Base-by-base conservation (phyloP, 805 yeast species). In the Yamadazyma ubonensis region DNA sequence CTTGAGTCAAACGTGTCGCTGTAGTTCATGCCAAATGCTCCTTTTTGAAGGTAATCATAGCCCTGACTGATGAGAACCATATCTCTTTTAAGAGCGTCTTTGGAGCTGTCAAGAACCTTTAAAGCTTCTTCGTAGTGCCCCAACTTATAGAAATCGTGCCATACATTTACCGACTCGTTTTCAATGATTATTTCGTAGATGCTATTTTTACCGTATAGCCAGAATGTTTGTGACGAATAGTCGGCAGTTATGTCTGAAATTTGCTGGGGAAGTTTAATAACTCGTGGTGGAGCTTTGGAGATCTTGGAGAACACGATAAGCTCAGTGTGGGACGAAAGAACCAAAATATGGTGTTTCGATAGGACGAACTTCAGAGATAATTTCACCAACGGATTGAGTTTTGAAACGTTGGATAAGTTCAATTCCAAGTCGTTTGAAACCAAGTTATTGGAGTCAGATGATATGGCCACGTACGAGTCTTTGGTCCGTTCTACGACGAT, bases 151-250 rank as follows among this genome's bases (percentile, higher is more conserved):
- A 58, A 65, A 29, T 63, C 53, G 40, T 74, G 75, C 96, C 97
- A 87, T 2, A 90, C 80, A 18, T 84, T 84, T 4, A 73, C 65
- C 4, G 80, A 69, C 57, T 91, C 97, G 52, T 83, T 75, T 25
- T 73, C 73, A 9, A 86, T 66, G 7, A 83, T 71, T 5, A 93
- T 61, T 56, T 93, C 99, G 54, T 74, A 85, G 7, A 93, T 78
- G 35, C 70, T 70, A 4, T 62, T 54, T 9, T 65, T 59, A 0
- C 93, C 78, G 51, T 68, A 86, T 3, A 85, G 59, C 99, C 99
- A 93, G 50, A 68, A 85, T 0, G 98, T 86, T 1, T 68, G 54
- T 2, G 52, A 45, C 2, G 31, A 31, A 23, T 51, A 40, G 40
- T 68, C 74, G 5, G 61, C 57, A 0, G 59, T 49, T 2, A 66